These are phyloP conservation scores for Penicillium fuscoglaucum DNA, from an alignment of 2,329 filamentous ascomycete genomes.

Conservation along the genomic window DNA sequence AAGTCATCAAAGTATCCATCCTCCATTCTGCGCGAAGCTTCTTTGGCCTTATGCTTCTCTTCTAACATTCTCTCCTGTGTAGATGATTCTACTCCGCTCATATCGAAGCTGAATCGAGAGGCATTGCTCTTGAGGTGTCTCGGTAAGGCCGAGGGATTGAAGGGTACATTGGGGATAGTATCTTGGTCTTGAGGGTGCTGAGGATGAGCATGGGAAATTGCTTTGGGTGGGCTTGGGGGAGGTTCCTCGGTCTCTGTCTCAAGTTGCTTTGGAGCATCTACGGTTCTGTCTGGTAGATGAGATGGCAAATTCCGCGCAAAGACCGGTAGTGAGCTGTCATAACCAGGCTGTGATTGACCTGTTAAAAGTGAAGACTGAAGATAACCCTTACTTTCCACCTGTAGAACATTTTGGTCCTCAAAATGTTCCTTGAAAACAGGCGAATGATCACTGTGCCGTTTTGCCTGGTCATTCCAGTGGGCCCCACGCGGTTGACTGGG, in stretches of 20 bases:
- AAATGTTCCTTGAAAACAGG: slow-evolving; percentile 64
- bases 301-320: slow-evolving; percentile 48
- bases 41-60: slow-evolving; percentile 60
- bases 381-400: slow-evolving; percentile 46
- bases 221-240: slow-evolving; percentile 6
- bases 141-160: slow-evolving; percentile 40
- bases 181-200: slow-evolving; percentile 30
- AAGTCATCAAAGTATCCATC: slow-evolving; percentile 41
- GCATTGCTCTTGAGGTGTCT: slow-evolving; percentile 57
- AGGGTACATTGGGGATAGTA: slow-evolving; percentile 33
- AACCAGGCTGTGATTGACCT: slow-evolving; percentile 27
- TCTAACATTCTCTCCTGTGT: slow-evolving; percentile 63
- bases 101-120: slow-evolving; percentile 66
- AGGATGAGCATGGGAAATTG: slow-evolving; percentile 9
- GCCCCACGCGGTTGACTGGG: slow-evolving; percentile 15
- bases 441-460: slow-evolving; percentile 48
- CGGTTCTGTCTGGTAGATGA: slow-evolving; percentile 30
- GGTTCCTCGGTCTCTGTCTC: slow-evolving; percentile 8
- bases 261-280: slow-evolving; percentile 12
- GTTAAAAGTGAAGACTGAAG: slow-evolving; percentile 43
- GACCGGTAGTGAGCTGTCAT: slow-evolving; percentile 41
- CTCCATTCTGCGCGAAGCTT: slow-evolving; percentile 44
- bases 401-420: slow-evolving; percentile 47
- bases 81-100: slow-evolving; percentile 58
- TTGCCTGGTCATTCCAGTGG: slow-evolving; percentile 32